Base-by-base conservation (phyloP, 345 rosid genomes). In the Populus tremula region DNA sequence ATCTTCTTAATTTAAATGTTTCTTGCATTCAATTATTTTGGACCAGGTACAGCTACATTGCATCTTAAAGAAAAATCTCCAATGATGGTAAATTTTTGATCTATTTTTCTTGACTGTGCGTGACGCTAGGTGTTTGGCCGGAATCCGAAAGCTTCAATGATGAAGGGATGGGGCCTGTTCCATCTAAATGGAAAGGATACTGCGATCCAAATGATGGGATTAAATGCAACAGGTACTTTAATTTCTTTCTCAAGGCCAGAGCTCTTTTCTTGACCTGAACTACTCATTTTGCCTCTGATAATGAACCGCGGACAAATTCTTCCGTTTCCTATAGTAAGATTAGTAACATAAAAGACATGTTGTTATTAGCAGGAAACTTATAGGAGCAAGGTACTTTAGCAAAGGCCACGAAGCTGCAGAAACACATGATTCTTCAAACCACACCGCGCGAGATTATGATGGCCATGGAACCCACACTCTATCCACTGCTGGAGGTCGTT, bases 331-430 rank as follows among this genome's bases (percentile, higher is more conserved):
- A 33, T 33, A 33, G 2, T 5, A 17, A 17, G 21, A 18, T 6
- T 18, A 1, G n/a, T 18, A 50, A 17, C 56, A 50, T 50, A 20
- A 20, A 47, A 47, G 35, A 12, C 2, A 27, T 3, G 16, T 0
- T 16, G 18, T 1, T 53, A 10, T 7, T 20, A 20, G 12, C 69
- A 77, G 69, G 75, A 80, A 80, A 68, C 72, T 80, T n/a, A 80
- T 80, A 1, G 83, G 83, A 69, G 83, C 83, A 70, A 80, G 62
- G 16, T 75, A 47, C 45, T 80, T 80, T 76, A 70, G 64, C 82
- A 80, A 80, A 53, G 79, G 82, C 10, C 35, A 43, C 39, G 62
- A 18, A 53, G n/a, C n/a, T n/a, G 73, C 27, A 20, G 2, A 16
- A 21, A 69, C 75, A 14, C 14, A 4, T 5, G 45, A 71, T 16